These are phyloP conservation scores for Oryza australiensis DNA, from an alignment of 176 grass and related monocot genomes.

Conservation along the genomic window DNA sequence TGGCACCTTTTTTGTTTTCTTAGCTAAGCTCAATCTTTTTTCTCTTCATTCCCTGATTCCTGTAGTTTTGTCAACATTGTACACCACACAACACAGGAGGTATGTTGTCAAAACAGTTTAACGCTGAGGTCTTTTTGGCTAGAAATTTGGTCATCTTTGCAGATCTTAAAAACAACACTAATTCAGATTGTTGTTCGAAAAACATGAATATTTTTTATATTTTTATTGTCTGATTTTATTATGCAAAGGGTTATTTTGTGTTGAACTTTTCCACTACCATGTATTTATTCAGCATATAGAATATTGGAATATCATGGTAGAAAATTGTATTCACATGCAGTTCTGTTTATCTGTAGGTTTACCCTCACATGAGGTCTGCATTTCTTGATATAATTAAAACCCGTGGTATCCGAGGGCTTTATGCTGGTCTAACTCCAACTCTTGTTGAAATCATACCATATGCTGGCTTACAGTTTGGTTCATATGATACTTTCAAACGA, in stretches of 20 bases:
- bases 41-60: neutral
- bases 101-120: neutral
- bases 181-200: slow-evolving; percentile 2
- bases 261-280: slow-evolving; percentile 5
- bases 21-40: neutral
- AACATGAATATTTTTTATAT: neutral
- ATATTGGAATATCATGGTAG: neutral
- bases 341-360: slow-evolving; percentile 54
- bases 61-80: neutral
- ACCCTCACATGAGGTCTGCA: slow-evolving; percentile 88
- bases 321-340: slow-evolving; percentile 9
- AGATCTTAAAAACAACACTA: neutral
- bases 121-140: neutral
- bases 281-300: neutral
- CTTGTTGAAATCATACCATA: slow-evolving; percentile 98
- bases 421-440: slow-evolving; percentile 79
- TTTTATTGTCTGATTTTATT: neutral
- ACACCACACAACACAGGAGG: neutral
- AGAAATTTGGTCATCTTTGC: neutral
- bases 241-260: slow-evolving; percentile 7
- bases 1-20: neutral
- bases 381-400: slow-evolving; percentile 70
- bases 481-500: slow-evolving; percentile 94
- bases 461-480: slow-evolving; percentile 91
- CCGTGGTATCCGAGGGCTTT: slow-evolving; percentile 80